Percentiles rank a stretch among this genome's conserved stretches.
Evolutionary conservation across 768 basidiomycete genomes (phyloP).

Genomic region (Lactarius sp.): DNA sequence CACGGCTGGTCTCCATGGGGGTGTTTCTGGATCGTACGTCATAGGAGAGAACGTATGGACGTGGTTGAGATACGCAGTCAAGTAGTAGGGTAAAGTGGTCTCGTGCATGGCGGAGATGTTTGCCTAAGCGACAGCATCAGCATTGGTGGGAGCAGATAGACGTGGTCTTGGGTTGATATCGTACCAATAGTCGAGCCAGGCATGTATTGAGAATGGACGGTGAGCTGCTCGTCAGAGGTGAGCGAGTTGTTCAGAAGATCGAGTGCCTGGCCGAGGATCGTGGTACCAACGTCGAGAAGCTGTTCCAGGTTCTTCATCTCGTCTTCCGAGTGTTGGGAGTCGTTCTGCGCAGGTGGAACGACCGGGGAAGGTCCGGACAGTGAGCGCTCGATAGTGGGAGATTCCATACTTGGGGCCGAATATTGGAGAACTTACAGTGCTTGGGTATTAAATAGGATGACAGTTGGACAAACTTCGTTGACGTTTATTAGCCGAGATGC

Average conservation of each 20-base stretch:
- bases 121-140: constrained; percentile 45
- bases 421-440: background rate
- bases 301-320: constrained; percentile 39
- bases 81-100: constrained; percentile 75
- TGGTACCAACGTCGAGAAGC: constrained; percentile 61
- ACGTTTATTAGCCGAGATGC: background rate
- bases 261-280: constrained; percentile 66
- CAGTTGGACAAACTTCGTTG: background rate
- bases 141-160: constrained; percentile 2
- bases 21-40: constrained; percentile 73
- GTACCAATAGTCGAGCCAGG: constrained; percentile 87
- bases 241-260: constrained; percentile 65
- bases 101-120: constrained; percentile 80
- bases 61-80: constrained; percentile 44
- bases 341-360: constrained; percentile 14
- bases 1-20: constrained; percentile 71
- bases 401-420: constrained; percentile 4
- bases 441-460: constrained; percentile 3
- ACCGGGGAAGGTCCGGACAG: background rate
- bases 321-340: constrained; percentile 8
- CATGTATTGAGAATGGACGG: constrained; percentile 60
- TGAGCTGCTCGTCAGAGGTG: constrained; percentile 64
- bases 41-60: constrained; percentile 60
- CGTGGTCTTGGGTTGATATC: constrained; percentile 8
- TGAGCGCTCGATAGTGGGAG: background rate